Conservation (phyloP, 2,329 filamentous ascomycete genomes). For the Huntiella savannae region DNA sequence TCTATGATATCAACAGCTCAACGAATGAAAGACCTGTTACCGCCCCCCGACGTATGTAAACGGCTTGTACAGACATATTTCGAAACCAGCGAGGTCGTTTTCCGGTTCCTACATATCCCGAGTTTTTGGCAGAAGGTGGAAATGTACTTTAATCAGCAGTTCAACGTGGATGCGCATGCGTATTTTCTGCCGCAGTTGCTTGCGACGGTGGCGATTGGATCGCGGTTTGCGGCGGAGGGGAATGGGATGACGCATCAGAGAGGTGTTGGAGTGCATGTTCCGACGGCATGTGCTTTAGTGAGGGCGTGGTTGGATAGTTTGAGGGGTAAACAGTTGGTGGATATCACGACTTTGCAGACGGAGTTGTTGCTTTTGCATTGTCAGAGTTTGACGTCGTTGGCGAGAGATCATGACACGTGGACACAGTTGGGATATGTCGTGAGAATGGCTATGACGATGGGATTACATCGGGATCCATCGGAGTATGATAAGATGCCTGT, state of each 20-base stretch:
- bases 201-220: conserved; percentile 32
- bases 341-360: conserved; percentile 33
- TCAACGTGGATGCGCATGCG: conserved; percentile 21
- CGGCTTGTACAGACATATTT: conserved; percentile 30
- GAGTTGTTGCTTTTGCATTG: conserved; percentile 35
- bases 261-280: conserved; percentile 35
- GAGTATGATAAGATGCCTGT: conserved; percentile 32
- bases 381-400: conserved; percentile 30
- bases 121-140: conserved; percentile 32
- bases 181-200: conserved; percentile 35
- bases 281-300: conserved; percentile 35
- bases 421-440: conserved; percentile 35
- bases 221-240: conserved; percentile 31
- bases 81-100: conserved; percentile 31
- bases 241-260: conserved; percentile 31
- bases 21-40: conserved; percentile 37
- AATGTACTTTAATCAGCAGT: conserved; percentile 30
- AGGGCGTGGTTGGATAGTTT: conserved; percentile 33
- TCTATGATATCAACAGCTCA: conserved; percentile 39
- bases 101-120: conserved; percentile 33
- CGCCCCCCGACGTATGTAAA: conserved; percentile 31
- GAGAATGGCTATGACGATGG: conserved; percentile 40
- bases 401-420: conserved; percentile 32
- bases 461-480: conserved; percentile 35
- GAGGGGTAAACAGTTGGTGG: conserved; percentile 31